Evolutionary conservation across 257 asterid genomes (phyloP), one percentile per base, ranked within the genome.

Genomic region (Ballota nigra): DNA sequence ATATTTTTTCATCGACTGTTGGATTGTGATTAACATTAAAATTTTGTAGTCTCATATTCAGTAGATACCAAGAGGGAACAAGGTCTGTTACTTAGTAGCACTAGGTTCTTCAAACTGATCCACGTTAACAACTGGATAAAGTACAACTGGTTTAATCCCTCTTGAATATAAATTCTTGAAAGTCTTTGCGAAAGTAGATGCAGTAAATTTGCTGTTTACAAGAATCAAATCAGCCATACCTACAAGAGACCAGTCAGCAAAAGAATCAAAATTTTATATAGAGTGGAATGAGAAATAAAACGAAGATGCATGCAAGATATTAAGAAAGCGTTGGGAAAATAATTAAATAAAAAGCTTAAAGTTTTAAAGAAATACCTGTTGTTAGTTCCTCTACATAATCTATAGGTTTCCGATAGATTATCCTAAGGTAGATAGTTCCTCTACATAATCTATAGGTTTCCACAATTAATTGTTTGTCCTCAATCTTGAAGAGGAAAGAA

Each of bases 141-240:
- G 96, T 63, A 95, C 97, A 63, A 92, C 93, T 16, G 99, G 99
- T 80, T 82, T 86, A 68, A 84, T 69, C 70, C 97, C 96, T 53
- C 85, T 80, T 18, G 86, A 81, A 76, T 71, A 77, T 52, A 95
- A 89, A 70, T 53, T 77, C 87, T 86, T 86, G 89, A 95, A 95
- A 56, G 99, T 95, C 81, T 71, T 88, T n/a, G 97, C 92, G 69
- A 92, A 92, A 63, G 97, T 92, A 16, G 96, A 86, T 75, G 97
- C 96, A 1, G 98, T 95, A 69, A 95, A 95, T 78, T 83, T 84
- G 89, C 99, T 91, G 82, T 95, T 95, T 36, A 95, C 99, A 68
- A 95, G 92, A 69, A 92, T 83, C 75, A 95, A 78, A 75, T 95
- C 96, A 3, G 98, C 98, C 94, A 89, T 88, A 41, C 99, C 99